A percentile compares a stretch with the other conserved stretches of the same genome.
These are phyloP conservation scores for Hymenoscyphus fructigenus DNA, from an alignment of 2,329 filamentous ascomycete species.

Conservation along the genomic window DNA sequence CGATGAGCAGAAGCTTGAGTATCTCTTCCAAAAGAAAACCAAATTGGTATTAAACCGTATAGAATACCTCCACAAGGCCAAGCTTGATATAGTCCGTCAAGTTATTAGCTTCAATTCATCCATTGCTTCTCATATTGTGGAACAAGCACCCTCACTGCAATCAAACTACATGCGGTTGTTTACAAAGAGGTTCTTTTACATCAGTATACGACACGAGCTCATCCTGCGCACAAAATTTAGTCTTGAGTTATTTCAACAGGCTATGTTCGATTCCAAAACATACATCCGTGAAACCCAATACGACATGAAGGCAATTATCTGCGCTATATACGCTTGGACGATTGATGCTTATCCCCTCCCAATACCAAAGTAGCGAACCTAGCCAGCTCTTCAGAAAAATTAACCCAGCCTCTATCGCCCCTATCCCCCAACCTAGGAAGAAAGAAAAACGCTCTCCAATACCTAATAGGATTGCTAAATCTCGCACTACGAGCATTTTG, in stretches of 20 bases:
- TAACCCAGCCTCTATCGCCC: too few species aligned
- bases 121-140: not conserved
- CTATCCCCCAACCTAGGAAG: too few species aligned
- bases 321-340: not conserved
- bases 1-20: not conserved
- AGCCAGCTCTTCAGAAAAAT: not conserved
- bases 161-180: not conserved
- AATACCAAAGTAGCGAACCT: not conserved
- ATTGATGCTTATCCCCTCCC: not conserved
- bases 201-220: not conserved
- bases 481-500: too few species aligned
- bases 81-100: not conserved
- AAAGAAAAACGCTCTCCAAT: too few species aligned
- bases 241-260: not conserved
- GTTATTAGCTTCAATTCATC: not conserved
- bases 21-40: not conserved
- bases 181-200: not conserved
- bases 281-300: not conserved
- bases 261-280: not conserved
- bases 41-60: not conserved
- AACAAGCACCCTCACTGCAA: not conserved
- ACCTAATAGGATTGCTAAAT: too few species aligned
- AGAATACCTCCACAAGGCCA: not conserved
- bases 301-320: not conserved
- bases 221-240: not conserved